Percentiles rank a stretch among this genome's conserved stretches.
Conservation (phyloP, 2,329 filamentous ascomycete genomes). For the Fusarium praegraminearum region DNA sequence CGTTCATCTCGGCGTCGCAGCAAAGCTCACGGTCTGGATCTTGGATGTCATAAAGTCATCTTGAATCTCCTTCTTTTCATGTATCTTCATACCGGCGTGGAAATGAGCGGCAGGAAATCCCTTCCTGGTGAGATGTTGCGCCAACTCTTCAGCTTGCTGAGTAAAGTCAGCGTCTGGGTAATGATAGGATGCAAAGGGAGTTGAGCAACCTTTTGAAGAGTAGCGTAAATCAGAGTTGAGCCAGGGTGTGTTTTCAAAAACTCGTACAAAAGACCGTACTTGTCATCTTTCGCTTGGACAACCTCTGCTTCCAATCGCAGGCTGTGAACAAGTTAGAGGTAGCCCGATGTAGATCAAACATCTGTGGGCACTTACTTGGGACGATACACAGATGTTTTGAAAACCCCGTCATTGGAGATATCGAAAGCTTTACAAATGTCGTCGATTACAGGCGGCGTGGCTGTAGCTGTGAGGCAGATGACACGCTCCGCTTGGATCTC, state of each 20-base stretch:
- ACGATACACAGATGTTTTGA: conserved; percentile 69
- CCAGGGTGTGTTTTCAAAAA: conserved; percentile 66
- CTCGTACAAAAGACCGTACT: conserved; percentile 57
- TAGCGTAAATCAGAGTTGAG: conserved; percentile 71
- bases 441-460: conserved; percentile 66
- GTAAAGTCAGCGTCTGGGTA: conserved; percentile 9
- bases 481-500: conserved; percentile 69
- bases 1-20: rapidly evolving
- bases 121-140: conserved; percentile 51
- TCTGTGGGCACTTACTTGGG: conserved; percentile 56
- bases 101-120: conserved; percentile 60
- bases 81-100: conserved; percentile 63
- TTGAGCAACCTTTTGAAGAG: conserved; percentile 59
- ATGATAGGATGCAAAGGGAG: no score
- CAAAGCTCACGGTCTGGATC: conserved; percentile 51
- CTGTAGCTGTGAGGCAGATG: conserved; percentile 70
- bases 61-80: conserved; percentile 60
- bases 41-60: conserved; percentile 63
- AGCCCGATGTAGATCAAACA: rapidly evolving
- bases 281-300: conserved; percentile 57
- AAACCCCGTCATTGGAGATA: conserved; percentile 61
- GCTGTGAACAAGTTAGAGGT: conserved; percentile 42
- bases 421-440: conserved; percentile 67
- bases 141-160: conserved; percentile 60
- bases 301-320: conserved; percentile 65